Evolutionary conservation across 1,284 basidiomycete species (phyloP).

Genomic region (Ganoderma multipileum): DNA sequence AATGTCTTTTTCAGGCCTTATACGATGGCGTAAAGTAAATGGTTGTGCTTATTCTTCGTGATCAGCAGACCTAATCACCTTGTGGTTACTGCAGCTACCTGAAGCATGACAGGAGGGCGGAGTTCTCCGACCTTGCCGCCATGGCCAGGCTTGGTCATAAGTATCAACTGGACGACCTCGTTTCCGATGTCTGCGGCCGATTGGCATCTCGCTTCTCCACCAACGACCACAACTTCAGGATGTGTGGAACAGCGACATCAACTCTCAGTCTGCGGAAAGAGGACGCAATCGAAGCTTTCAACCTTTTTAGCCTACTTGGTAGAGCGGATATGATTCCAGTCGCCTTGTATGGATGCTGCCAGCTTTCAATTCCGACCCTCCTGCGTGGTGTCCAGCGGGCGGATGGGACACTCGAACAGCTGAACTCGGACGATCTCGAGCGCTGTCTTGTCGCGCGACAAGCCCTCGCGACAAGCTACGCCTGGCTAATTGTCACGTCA

Average conservation of each 20-base stretch:
- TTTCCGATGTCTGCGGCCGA: constrained; percentile 2
- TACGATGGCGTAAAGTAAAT: too few species aligned
- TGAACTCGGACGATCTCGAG: not conserved
- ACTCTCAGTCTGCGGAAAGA: not conserved
- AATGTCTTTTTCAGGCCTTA: too few species aligned
- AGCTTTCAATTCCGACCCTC: not conserved
- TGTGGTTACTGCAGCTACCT: not conserved
- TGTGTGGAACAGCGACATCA: not conserved
- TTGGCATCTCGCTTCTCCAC: not conserved
- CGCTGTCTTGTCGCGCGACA: not conserved
- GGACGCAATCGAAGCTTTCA: constrained; percentile 9
- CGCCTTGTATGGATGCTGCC: not conserved
- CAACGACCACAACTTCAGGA: not conserved
- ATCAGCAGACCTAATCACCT: too few species aligned
- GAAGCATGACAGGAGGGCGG: not conserved
- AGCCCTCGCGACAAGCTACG: not conserved
- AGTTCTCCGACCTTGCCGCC: constrained; percentile 10
- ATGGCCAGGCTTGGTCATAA: constrained; percentile 22
- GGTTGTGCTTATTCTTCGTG: too few species aligned
- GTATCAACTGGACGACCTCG: constrained; percentile 15
- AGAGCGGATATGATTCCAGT: not conserved
- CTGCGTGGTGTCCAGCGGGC: not conserved
- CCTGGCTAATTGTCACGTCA: constrained; percentile 1
- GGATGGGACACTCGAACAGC: constrained; percentile 1
- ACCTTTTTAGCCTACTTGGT: constrained; percentile 9